These are phyloP conservation scores for Phytophthora ohioensis DNA, from an alignment of 352 stramenopile species.

Conservation along the genomic window DNA sequence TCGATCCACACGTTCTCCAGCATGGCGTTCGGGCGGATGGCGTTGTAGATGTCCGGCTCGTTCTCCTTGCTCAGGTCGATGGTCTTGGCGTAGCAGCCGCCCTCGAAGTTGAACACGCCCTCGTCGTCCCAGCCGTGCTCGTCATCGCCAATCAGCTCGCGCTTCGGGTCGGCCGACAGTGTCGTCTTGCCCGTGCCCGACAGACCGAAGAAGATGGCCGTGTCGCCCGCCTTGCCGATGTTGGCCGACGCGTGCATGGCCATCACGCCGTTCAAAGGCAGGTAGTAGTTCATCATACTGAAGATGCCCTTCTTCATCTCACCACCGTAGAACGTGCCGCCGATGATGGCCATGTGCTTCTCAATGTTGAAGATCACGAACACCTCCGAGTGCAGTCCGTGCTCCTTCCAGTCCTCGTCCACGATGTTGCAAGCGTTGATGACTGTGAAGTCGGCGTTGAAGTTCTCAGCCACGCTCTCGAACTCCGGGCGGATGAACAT, in stretches of 20 bases:
- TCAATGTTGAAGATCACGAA: slow-evolving; percentile 98
- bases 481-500: slow-evolving; percentile 94
- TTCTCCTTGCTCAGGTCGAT: slow-evolving; percentile 96
- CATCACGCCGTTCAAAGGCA: slow-evolving; percentile 96
- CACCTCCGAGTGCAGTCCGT: slow-evolving; percentile 96
- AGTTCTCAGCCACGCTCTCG: slow-evolving; percentile 89
- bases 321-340: slow-evolving; percentile 97
- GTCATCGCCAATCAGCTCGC: slow-evolving; percentile 81
- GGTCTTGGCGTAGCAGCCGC: slow-evolving; percentile 99
- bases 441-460: slow-evolving; percentile 97
- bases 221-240: slow-evolving; percentile 96
- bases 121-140: slow-evolving; percentile 98
- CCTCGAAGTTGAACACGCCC: slow-evolving; percentile 99
- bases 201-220: slow-evolving; percentile 98
- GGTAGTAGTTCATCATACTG: slow-evolving; percentile 98
- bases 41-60: slow-evolving; percentile 98
- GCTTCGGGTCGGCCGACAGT: slow-evolving; percentile 90
- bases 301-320: slow-evolving; percentile 99
- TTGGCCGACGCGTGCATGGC: slow-evolving; percentile 99
- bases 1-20: slow-evolving; percentile 97
- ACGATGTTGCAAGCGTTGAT: slow-evolving; percentile 97
- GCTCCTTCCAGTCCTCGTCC: slow-evolving; percentile 94
- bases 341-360: slow-evolving; percentile 95
- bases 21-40: slow-evolving; percentile 96
- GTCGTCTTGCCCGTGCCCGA: slow-evolving; percentile 93